Evolutionary conservation across 2,329 filamentous ascomycete species (phyloP), one percentile per base, ranked within the genome.

Genomic region (Alternaria metachromatica): DNA sequence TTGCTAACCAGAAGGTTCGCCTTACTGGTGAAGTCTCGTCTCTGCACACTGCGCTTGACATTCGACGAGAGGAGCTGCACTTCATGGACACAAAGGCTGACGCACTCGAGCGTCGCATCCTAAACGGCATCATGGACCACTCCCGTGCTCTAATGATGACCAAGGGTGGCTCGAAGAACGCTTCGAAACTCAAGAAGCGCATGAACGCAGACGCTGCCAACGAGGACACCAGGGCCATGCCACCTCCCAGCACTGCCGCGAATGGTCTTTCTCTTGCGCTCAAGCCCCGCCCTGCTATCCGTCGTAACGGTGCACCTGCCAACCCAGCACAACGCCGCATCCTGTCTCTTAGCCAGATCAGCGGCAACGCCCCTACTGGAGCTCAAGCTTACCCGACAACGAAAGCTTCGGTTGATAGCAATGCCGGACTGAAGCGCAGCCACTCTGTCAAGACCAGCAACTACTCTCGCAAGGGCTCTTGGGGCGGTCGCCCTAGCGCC

Each of bases 91-190:
- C 87, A 11, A 92, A 95, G 66, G 96, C 95, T 3, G 94, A 97
- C 78, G 88, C 89, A 4, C 85, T 99, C 23, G 96, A 99, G 82
- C 92, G 94, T 56, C 90, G 96, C 25, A 97, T 99, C 70, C 84
- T 99, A 30, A 95, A 98, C 69, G 94, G 95, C 25, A 93, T 98
- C 66, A 96, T 99, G 82, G 94, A 98, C 72, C 95, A 98, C 78
- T 97, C 95, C 20, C 91, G 95, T 7, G 90, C 95, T 25, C 86
- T 97, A n/a, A 87, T 98, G 62, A 92, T 96, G 84, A 85, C 89
- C 69, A 90, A 92, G 82, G 74, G 74, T 8, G 82, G 87, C 58
- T 75, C 77, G 33, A 82, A 78, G 74, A 77, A 76, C 69, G 74
- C 72, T 30, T 69, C 64, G 33, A 78, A 80, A 61, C 50, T 66